Conservation (phyloP, 176 grass and related monocot genomes). For the Oryza meridionalis region DNA sequence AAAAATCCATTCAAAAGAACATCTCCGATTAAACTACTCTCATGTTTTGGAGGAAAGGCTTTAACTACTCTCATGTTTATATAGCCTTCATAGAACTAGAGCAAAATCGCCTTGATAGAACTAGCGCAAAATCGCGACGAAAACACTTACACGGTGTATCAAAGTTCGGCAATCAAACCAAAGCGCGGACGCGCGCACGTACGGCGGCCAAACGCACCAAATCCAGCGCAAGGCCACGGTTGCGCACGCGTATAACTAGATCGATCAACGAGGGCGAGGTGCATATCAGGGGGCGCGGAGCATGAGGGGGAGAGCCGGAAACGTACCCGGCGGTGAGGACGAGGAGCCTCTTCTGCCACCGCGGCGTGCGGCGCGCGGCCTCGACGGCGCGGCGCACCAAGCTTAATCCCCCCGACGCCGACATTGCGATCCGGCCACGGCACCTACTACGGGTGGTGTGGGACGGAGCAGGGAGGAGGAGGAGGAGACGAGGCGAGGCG, state of each 20-base stretch:
- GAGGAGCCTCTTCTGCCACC: constrained; percentile 58
- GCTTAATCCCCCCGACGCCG: constrained; percentile 11
- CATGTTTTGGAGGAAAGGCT: too few relatives aligned
- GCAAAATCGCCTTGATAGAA: too few relatives aligned
- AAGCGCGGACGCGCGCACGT: not conserved
- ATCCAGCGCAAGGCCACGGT: too few relatives aligned
- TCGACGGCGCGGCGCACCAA: constrained; percentile 41
- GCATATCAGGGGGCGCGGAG: not conserved
- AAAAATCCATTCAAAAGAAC: too few relatives aligned
- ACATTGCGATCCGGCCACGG: constrained; percentile 9
- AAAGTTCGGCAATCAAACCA: not conserved
- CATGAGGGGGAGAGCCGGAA: not conserved
- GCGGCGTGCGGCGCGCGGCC: constrained; percentile 37
- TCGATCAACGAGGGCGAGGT: not conserved
- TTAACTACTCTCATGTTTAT: not conserved
- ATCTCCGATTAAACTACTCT: not conserved
- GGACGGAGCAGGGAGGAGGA: not conserved
- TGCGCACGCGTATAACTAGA: not conserved
- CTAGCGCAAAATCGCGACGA: not conserved
- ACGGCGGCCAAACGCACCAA: not conserved
- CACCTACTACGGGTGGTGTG: not conserved
- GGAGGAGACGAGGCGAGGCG: not conserved
- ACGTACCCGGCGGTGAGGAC: constrained; percentile 56
- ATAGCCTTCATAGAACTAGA: not conserved
- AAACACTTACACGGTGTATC: not conserved